phyloP scores from a whole-genome alignment of 768 basidiomycete genomes.

The Sistotremastrum suecicum region DNA sequence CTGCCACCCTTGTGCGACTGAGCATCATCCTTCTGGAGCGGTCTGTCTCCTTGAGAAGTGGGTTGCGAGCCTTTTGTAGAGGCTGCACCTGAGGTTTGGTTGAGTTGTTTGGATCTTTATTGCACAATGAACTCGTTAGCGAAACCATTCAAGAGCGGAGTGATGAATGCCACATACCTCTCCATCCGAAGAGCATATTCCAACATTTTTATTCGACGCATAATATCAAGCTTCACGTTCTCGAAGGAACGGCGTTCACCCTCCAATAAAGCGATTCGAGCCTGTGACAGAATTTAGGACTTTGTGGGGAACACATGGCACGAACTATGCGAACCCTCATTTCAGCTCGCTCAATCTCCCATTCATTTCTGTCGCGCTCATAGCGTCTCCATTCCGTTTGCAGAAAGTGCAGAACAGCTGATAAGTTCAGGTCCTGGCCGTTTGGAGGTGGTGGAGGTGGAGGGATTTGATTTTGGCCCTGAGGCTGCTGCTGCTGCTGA shows the following conservation, averaged over 20 bases:
- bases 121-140: constrained; percentile 1
- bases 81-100: constrained; percentile 40
- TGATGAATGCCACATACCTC: constrained; percentile 44
- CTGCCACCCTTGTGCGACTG: constrained; percentile 68
- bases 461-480: constrained; percentile 29
- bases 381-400: constrained; percentile 98
- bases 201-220: constrained; percentile 97
- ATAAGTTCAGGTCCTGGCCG: constrained; percentile 86
- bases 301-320: constrained; percentile 14
- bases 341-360: constrained; percentile 99
- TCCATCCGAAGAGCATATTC: constrained; percentile 95
- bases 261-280: constrained; percentile 92
- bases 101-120: constrained; percentile 67
- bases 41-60: constrained; percentile 34
- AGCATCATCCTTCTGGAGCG: constrained; percentile 55
- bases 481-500: constrained; percentile 37
- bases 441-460: constrained; percentile 72
- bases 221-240: constrained; percentile 89
- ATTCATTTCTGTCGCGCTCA: constrained; percentile 97
- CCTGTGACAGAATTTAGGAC: constrained; percentile 31
- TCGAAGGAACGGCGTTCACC: constrained; percentile 95
- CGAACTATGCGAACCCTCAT: constrained; percentile 68
- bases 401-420: constrained; percentile 89
- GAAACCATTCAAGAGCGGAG: constrained; percentile 1
- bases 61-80: constrained; percentile 47